Evolutionary conservation across 345 rosid species (phyloP).

Genomic region (Theobroma cacao): DNA sequence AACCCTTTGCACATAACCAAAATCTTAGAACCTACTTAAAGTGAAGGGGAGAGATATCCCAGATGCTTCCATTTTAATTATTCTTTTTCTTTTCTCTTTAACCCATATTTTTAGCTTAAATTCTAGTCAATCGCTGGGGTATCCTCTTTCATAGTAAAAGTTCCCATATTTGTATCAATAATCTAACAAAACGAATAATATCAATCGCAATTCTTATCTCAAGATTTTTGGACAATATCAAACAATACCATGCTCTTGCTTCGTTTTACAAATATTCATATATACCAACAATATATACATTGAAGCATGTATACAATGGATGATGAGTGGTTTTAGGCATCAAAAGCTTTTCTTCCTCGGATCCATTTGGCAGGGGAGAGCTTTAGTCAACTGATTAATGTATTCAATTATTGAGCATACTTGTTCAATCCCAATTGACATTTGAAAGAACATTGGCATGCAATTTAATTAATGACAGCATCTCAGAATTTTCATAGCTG

Average conservation of each 20-base stretch:
- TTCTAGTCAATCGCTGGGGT: no score
- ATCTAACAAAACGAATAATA: no score
- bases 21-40: slow-evolving; percentile 14
- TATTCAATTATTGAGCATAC: slow-evolving; percentile 9
- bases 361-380: background rate
- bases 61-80: slow-evolving; percentile 10
- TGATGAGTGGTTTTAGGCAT: background rate
- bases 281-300: no score
- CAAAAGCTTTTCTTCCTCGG: background rate
- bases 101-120: background rate
- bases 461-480: background rate
- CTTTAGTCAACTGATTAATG: background rate
- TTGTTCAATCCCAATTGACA: background rate
- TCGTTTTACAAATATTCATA: no score
- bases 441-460: slow-evolving; percentile 3
- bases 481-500: background rate
- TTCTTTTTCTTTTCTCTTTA: background rate
- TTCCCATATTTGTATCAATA: no score
- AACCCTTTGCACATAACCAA: background rate
- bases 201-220: no score
- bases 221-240: no score
- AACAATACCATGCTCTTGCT: no score
- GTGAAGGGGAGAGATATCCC: slow-evolving; percentile 19
- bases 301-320: background rate
- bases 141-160: no score